These are phyloP conservation scores for Ceratobasidium sp. DNA, from an alignment of 1,284 basidiomycete genomes.

Conservation along the genomic window DNA sequence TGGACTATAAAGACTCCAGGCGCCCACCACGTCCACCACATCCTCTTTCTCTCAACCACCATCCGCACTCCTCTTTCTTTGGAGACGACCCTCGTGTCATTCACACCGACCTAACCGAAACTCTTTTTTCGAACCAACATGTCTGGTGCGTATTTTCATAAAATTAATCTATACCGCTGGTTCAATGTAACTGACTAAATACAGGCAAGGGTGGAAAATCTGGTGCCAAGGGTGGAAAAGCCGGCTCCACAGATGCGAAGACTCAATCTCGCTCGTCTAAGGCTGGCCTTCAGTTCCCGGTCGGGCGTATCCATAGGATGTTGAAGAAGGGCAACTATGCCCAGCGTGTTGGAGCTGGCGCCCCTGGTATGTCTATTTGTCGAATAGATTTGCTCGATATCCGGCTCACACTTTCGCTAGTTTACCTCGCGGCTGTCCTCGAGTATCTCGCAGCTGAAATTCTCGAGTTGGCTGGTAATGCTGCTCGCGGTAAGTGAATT, in stretches of 20 bases:
- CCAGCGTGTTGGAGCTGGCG: slow-evolving; percentile 47
- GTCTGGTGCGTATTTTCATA: slow-evolving; percentile 35
- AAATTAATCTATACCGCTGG: background rate
- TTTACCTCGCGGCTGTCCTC: slow-evolving; percentile 45
- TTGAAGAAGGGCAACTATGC: slow-evolving; percentile 48
- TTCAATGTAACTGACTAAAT: background rate
- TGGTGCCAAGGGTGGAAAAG: slow-evolving; percentile 48
- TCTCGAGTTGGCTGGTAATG: slow-evolving; percentile 46
- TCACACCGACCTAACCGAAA: slow-evolving; percentile 2
- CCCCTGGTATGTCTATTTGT: slow-evolving; percentile 40
- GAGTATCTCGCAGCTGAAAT: slow-evolving; percentile 47
- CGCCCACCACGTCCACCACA: background rate
- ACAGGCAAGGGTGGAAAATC: slow-evolving; percentile 42
- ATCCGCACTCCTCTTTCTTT: background rate
- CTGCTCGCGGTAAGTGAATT: slow-evolving; percentile 51
- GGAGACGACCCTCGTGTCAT: background rate
- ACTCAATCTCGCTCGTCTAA: slow-evolving; percentile 45
- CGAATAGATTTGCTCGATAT: background rate
- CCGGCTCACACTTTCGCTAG: too few species aligned
- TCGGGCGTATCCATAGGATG: slow-evolving; percentile 47
- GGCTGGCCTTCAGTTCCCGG: slow-evolving; percentile 48
- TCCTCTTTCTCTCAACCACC: slow-evolving; percentile 23
- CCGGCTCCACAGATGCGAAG: slow-evolving; percentile 47
- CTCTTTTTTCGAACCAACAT: slow-evolving; percentile 24
- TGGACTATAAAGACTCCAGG: slow-evolving; percentile 25